These are phyloP conservation scores for Citrus australasica DNA, from an alignment of 345 rosid genomes.

Conservation along the genomic window DNA sequence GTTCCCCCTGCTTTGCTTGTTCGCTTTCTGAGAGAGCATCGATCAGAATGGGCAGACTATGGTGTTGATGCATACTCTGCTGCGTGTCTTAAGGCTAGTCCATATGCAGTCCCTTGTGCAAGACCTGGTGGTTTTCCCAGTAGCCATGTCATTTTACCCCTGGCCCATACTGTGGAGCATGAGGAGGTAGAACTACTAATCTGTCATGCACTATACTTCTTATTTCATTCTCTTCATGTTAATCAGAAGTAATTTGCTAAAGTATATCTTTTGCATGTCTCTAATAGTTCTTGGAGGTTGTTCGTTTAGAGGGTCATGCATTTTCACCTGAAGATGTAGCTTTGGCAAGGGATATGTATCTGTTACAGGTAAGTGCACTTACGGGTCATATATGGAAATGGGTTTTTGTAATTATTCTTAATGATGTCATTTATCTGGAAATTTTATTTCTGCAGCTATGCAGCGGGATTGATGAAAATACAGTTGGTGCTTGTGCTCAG, in stretches of 20 bases:
- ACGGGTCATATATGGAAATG: background rate
- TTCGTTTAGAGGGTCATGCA: slow-evolving; percentile 85
- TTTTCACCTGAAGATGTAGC: slow-evolving; percentile 89
- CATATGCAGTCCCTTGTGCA: slow-evolving; percentile 81
- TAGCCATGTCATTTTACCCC: slow-evolving; percentile 86
- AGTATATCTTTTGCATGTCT: background rate
- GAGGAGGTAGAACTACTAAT: slow-evolving; percentile 63
- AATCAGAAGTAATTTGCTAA: background rate
- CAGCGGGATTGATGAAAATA: slow-evolving; percentile 88
- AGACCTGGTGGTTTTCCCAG: slow-evolving; percentile 90
- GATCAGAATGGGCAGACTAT: slow-evolving; percentile 97
- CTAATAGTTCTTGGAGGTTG: slow-evolving; percentile 82
- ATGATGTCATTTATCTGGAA: background rate
- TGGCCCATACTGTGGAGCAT: slow-evolving; percentile 87
- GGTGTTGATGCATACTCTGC: slow-evolving; percentile 90
- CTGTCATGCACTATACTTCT: background rate
- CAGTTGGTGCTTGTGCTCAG: slow-evolving; percentile 87
- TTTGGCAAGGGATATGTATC: slow-evolving; percentile 82
- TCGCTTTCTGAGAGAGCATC: slow-evolving; percentile 94
- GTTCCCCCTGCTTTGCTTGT: slow-evolving; percentile 90
- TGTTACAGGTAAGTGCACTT: slow-evolving; percentile 64
- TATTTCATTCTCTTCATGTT: background rate
- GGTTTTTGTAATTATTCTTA: slow-evolving; percentile 4
- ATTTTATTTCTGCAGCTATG: slow-evolving; percentile 51
- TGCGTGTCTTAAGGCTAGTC: slow-evolving; percentile 74